These are phyloP conservation scores for Sporothrix variecibatus DNA, from an alignment of 2,329 filamentous ascomycete genomes.

Conservation along the genomic window DNA sequence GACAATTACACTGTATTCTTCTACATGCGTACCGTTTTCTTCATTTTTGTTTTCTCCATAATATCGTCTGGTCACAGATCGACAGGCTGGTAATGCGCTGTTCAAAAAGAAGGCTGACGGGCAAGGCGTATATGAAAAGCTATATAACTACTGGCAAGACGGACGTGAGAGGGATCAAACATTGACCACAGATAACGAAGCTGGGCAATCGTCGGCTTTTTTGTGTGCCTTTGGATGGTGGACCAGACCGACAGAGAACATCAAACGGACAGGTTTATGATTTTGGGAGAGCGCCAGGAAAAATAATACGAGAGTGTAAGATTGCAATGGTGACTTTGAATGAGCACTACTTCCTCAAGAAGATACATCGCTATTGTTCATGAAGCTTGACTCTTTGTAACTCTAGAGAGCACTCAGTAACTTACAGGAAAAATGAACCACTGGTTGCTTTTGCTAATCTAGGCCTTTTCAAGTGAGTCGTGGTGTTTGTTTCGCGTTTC, in stretches of 20 bases:
- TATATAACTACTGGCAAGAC: neutral
- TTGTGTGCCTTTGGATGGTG: no score
- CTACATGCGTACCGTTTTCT: no score
- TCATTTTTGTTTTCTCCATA: no score
- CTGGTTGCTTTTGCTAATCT: no score
- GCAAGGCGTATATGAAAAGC: neutral
- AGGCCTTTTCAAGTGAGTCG: no score
- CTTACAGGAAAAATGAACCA: no score
- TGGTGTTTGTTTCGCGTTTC: neutral
- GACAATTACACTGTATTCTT: neutral
- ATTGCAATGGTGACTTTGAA: neutral
- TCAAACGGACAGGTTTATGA: neutral
- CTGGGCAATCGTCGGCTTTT: neutral
- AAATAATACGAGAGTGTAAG: neutral
- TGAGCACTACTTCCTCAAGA: no score
- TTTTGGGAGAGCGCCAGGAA: neutral
- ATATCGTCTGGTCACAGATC: neutral
- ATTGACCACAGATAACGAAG: neutral
- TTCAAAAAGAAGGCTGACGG: neutral
- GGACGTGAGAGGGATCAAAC: neutral
- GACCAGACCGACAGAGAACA: neutral
- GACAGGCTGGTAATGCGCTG: neutral
- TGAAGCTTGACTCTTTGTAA: no score
- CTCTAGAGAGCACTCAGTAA: no score
- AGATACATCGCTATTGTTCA: no score